Base-by-base conservation (phyloP, 495 filamentous ascomycete species). In the Alectoria sarmentosa region DNA sequence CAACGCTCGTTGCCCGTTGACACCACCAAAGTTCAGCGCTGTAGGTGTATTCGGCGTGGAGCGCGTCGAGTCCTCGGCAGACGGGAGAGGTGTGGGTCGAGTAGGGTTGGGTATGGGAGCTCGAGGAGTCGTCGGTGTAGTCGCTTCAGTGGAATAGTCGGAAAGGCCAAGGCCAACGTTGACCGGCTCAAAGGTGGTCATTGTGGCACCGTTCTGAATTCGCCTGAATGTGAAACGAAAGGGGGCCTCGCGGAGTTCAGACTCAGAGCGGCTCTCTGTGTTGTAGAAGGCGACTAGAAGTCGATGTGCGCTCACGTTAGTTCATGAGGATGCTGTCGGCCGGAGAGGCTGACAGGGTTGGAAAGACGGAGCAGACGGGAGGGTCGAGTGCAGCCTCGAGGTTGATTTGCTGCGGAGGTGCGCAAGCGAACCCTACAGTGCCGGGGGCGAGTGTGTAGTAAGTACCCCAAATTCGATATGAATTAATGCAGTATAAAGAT, bases 111-210 rank as follows among this genome's bases (percentile, higher is more conserved):
- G 69, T 32, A 77, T 72, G 34, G 76, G 82, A 30, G 86, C 82
- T 74, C 81, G 86, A 72, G 79, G 89, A 67, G 75, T 89, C 66
- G 78, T 84, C 65, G 84, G 88, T 67, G 80, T 87, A 69, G 77
- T 83, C 70, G 80, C 84, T 71, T 80, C 84, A 42, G 80, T 79
- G 69, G 80, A 66, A 63, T 78, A 78, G 48, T 78, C 79, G 42
- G 82, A 80, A 64, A 83, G 78, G 59, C 79, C 75, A 34, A 90
- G 81, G 64, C 83, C 84, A 61, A 84, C 88, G 77, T 92, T 91
- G 73, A 93, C 89, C 65, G 90, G 84, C 67, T 86, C 84, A 73
- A 93, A 92, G 61, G 86, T 76, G 55, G 84, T 79, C 83, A 85
- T 71, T 23, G 37, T 64, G 65, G 49, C 37, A 42, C 59, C 36